Percentiles rank a stretch among this genome's conserved stretches.
phyloP scores from a whole-genome alignment of 106 monocot genomes.

The Cymbidium sinense region DNA sequence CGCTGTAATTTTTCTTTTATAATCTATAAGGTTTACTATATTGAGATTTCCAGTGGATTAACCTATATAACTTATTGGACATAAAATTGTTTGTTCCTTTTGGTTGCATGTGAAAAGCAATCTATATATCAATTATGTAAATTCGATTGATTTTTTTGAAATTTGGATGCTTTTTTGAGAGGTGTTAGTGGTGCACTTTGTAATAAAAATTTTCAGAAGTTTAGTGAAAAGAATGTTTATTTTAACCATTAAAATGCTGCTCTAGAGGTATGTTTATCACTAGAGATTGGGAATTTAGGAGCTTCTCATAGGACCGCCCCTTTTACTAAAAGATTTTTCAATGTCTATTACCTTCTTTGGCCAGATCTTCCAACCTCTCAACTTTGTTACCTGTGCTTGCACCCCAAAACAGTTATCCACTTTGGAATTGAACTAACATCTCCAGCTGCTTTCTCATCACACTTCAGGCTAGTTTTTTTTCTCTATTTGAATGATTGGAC shows the following conservation, averaged over 20 bases:
- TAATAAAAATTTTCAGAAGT: neutral
- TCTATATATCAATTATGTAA: neutral
- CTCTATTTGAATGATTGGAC: neutral
- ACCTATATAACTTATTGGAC: neutral
- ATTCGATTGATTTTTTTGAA: no score
- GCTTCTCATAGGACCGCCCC: no score
- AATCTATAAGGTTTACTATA: neutral
- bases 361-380: no score
- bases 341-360: no score
- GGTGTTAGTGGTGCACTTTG: neutral
- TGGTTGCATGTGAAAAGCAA: neutral
- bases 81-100: neutral
- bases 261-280: neutral
- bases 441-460: no score
- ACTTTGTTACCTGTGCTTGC: no score
- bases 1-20: neutral
- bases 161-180: no score
- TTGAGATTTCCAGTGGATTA: neutral
- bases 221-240: neutral
- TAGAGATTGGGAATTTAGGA: no score
- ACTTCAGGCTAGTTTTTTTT: no score
- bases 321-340: no score
- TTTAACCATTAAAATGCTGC: neutral
- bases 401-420: no score
- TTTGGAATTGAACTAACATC: no score